Percentiles rank a stretch among this genome's conserved stretches.
phyloP scores from a whole-genome alignment of 441 rosid genomes.

The Iberis amara region DNA sequence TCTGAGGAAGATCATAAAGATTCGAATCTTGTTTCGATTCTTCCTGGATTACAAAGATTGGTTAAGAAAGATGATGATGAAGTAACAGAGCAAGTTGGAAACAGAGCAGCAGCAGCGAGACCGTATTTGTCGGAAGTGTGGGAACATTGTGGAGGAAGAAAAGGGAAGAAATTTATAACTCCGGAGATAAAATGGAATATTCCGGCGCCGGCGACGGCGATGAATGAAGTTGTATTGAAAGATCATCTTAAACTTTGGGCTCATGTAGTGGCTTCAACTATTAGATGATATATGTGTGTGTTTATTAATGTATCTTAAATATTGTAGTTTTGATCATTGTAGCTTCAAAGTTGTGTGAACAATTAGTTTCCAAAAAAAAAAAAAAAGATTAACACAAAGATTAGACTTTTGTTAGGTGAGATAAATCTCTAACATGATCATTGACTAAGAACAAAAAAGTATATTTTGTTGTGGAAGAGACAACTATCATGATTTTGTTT shows the following conservation, averaged over 20 bases:
- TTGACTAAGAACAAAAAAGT: slow-evolving; percentile 16
- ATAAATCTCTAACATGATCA: slow-evolving; percentile 4
- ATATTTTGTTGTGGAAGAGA: not conserved
- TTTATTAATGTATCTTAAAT: not conserved
- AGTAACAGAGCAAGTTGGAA: slow-evolving; percentile 6
- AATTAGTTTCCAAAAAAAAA: no score
- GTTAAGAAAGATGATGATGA: slow-evolving; percentile 25
- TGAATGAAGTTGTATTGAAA: slow-evolving; percentile 42
- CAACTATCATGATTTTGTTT: not conserved
- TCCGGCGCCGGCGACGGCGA: slow-evolving; percentile 25
- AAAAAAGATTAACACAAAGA: not conserved
- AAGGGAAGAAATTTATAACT: slow-evolving; percentile 19
- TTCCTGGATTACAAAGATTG: slow-evolving; percentile 53
- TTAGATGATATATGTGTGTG: slow-evolving; percentile 27
- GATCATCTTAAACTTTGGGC: slow-evolving; percentile 58
- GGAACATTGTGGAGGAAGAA: slow-evolving; percentile 37
- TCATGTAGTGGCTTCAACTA: slow-evolving; percentile 53
- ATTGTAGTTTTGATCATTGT: slow-evolving; percentile 13
- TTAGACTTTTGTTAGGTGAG: not conserved
- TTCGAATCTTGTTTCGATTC: slow-evolving; percentile 39
- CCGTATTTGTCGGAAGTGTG: slow-evolving; percentile 58
- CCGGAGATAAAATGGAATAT: slow-evolving; percentile 39
- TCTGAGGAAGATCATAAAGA: slow-evolving; percentile 51
- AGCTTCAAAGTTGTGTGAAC: slow-evolving; percentile 6
- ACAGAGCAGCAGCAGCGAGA: slow-evolving; percentile 31